These are phyloP conservation scores for Cutaneotrichosporon spelunceum DNA, from an alignment of 1,284 basidiomycete genomes.

Conservation along the genomic window DNA sequence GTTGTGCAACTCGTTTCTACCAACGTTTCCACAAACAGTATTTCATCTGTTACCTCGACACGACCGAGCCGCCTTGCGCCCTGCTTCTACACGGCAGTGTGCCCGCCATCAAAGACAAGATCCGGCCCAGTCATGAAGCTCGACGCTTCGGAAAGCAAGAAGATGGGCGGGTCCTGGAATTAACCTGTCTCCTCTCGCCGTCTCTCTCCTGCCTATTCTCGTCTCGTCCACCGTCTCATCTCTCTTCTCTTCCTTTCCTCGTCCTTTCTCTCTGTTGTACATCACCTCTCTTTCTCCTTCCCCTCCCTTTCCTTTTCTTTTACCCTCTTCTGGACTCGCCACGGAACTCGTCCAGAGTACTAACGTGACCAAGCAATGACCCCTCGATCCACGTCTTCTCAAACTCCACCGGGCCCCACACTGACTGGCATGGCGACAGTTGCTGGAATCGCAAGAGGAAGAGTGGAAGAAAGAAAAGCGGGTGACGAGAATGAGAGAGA, in stretches of 20 bases:
- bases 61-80: too few species aligned
- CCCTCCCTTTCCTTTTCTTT: too few species aligned
- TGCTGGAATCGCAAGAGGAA: background rate
- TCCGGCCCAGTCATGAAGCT: constrained; percentile 26
- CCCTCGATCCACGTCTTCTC: constrained; percentile 25
- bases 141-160: constrained; percentile 42
- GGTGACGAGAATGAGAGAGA: too few species aligned
- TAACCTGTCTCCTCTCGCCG: background rate
- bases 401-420: constrained; percentile 8
- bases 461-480: too few species aligned
- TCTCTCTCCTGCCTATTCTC: too few species aligned
- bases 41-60: too few species aligned
- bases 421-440: background rate
- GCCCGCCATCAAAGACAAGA: constrained; percentile 18
- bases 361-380: constrained; percentile 18
- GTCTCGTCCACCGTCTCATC: too few species aligned
- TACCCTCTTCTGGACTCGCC: constrained; percentile 7
- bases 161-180: constrained; percentile 26
- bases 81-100: constrained; percentile 12
- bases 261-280: too few species aligned
- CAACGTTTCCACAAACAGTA: too few species aligned
- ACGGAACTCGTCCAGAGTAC: constrained; percentile 25
- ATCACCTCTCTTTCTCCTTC: too few species aligned
- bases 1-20: background rate
- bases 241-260: too few species aligned